Evolutionary conservation across 805 yeast species (phyloP), one percentile per base, ranked within the genome.

Genomic region (Teunomyces lycoperdinae): DNA sequence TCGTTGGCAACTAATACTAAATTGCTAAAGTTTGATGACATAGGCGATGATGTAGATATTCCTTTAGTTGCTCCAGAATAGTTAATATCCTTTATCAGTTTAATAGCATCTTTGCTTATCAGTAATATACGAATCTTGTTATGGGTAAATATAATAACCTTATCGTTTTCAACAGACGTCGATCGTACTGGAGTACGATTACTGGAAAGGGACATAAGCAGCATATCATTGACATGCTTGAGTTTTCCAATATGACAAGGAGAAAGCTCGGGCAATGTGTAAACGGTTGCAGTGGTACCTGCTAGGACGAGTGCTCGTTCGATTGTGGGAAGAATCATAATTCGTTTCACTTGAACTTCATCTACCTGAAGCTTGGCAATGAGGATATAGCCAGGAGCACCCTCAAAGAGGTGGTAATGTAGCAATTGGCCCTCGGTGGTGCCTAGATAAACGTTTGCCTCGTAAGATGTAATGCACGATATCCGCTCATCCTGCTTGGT

Each of bases 341-440:
- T 54, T 50, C 63, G 62, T 7, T 36, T 35, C 5, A 71, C 53
- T 2, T 61, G 50, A 4, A 43, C 47, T 9, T 43, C 16, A 10
- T 56, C 47, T 7, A 59, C 50, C 20, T 52, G 50, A n/a, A 61
- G 39, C 44, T 58, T 57, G 17, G 64, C 54, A 9, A 69, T 64
- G 14, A 63, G 51, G 32, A 69, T 63, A 50, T 62, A 71, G 17
- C 58, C 66, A 26, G 64, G 60, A 14, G 68, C 70, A 54, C 71
- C 76, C 36, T 71, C 75, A 45, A 73, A 71, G 9, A 62, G 58
- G 50, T 69, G 68, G 47, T 64, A 67, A 50, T 73, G 77, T 24
- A 68, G 61, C n/a, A 73, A 49, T 13, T 58, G 62, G 8, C 76
- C 75, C 2, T 20, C 24, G n/a, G 62, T 50, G 1, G 74, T 69